phyloP scores from a whole-genome alignment of 192 early-diverging fungal species.

The Backusella morwellensis region DNA sequence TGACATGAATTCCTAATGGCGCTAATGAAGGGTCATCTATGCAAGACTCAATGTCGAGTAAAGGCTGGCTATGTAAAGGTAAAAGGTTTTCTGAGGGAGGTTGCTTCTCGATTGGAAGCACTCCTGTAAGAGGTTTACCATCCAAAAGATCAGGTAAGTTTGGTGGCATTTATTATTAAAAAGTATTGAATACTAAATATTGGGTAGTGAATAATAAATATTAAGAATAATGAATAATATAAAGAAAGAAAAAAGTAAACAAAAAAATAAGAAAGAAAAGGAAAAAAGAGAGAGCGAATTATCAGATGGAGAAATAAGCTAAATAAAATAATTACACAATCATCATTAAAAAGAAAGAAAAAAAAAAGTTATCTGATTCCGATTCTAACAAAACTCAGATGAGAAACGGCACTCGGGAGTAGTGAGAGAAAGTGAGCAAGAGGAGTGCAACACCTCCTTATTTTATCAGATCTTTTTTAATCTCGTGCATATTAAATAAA shows the following conservation, averaged over 20 bases:
- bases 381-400: not conserved
- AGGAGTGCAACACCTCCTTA: not conserved
- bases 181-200: not conserved
- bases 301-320: not conserved
- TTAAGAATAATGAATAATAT: not conserved
- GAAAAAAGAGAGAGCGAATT: not conserved
- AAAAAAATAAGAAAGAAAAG: not conserved
- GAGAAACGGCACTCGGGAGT: not conserved
- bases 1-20: conserved; percentile 46
- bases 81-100: not conserved
- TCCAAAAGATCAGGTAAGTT: conserved; percentile 1
- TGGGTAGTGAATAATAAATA: not conserved
- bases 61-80: not conserved
- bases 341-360: not conserved
- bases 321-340: conserved; percentile 1
- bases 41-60: conserved; percentile 51
- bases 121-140: conserved; percentile 11
- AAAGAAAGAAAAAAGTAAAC: not conserved
- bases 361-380: conserved; percentile 1
- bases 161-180: not conserved
- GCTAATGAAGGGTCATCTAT: conserved; percentile 52
- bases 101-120: conserved; percentile 11
- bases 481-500: not conserved
- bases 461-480: not conserved
- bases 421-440: not conserved